Percentiles rank a stretch among this genome's conserved stretches.
Conservation (phyloP, 495 filamentous ascomycete genomes). For the Daldinia bambusicola region DNA sequence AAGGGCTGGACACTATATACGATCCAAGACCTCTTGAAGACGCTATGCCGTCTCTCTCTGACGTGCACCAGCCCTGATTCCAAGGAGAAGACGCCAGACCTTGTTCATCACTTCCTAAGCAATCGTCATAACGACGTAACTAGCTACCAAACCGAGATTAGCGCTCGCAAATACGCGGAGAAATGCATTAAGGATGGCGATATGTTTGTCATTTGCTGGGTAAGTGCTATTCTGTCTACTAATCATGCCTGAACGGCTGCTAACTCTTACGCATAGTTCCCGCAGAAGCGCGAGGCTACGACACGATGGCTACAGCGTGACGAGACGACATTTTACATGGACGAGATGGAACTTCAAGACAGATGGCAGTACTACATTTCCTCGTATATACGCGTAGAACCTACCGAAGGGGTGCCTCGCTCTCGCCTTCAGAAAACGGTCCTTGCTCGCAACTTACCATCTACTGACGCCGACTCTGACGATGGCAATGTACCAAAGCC, state of each 20-base stretch:
- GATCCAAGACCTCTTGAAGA: conserved; percentile 82
- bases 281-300: conserved; percentile 66
- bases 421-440: conserved; percentile 71
- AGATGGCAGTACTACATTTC: conserved; percentile 94
- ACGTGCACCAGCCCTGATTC: conserved; percentile 79
- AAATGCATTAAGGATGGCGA: conserved; percentile 89
- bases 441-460: conserved; percentile 78
- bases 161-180: conserved; percentile 86
- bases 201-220: conserved; percentile 84
- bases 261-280: conserved; percentile 57
- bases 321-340: conserved; percentile 80
- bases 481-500: conserved; percentile 63
- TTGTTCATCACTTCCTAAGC: conserved; percentile 82
- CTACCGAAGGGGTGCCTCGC: conserved; percentile 83
- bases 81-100: conserved; percentile 91
- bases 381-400: conserved; percentile 85
- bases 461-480: conserved; percentile 57
- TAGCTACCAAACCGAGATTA: conserved; percentile 84
- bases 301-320: conserved; percentile 80
- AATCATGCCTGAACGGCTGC: conserved; percentile 6
- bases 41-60: conserved; percentile 78
- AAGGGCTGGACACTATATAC: conserved; percentile 91
- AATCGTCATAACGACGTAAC: conserved; percentile 83
- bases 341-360: conserved; percentile 66
- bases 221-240: conserved; percentile 59